Evolutionary conservation across 345 rosid genomes (phyloP).

Genomic region (Viola odorata): DNA sequence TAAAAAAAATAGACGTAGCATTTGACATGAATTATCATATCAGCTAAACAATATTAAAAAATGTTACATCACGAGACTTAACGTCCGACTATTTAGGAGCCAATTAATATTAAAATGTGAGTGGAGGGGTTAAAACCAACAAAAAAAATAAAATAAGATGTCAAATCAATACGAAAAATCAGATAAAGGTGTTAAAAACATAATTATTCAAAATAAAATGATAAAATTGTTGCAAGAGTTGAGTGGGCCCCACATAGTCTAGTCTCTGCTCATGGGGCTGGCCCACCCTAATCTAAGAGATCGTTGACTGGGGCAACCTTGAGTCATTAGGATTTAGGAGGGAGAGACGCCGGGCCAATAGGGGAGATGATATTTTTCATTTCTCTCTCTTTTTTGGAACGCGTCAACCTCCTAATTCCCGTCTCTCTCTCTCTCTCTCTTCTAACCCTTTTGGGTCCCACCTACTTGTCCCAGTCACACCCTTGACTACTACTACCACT

Average conservation of each 20-base stretch:
- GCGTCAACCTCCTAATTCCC: slow-evolving; percentile 28
- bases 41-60: no score
- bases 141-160: no score
- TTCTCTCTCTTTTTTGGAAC: slow-evolving; percentile 15
- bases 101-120: no score
- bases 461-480: not conserved
- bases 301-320: slow-evolving; percentile 33
- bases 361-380: slow-evolving; percentile 20
- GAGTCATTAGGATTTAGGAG: no score
- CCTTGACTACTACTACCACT: not conserved
- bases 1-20: no score
- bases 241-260: not conserved
- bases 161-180: no score
- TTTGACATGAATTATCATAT: no score
- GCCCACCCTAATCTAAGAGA: not conserved
- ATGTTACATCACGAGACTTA: no score
- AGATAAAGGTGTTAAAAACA: no score
- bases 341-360: slow-evolving; percentile 30
- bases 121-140: no score
- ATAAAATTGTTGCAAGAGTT: not conserved
- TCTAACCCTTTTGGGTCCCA: not conserved
- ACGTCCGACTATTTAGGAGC: no score
- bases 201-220: no score
- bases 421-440: not conserved
- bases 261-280: not conserved